Base-by-base conservation (phyloP, 2,329 filamentous ascomycete genomes). In the Madurella mycetomatis region DNA sequence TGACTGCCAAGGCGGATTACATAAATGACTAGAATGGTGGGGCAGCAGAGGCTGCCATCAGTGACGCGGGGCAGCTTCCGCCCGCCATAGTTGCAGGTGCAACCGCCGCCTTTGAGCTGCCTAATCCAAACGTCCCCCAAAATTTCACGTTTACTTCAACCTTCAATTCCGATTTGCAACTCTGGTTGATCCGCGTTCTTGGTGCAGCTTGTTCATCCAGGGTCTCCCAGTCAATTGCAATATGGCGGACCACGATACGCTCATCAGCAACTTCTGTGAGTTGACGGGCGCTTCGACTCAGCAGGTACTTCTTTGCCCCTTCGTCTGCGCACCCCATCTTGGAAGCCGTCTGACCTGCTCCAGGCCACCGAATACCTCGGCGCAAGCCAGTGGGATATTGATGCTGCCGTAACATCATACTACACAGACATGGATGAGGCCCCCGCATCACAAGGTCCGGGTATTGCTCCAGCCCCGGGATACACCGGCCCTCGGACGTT, bases 321-420 rank as follows among this genome's bases (percentile, higher is more conserved):
- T 15, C 25, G 9, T 25, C 25, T 25, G 8, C 17, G 19, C 31
- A 37, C 25, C 34, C 39, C 15, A 17, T 42, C 12, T 12, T 12
- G 9, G 17, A 7, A 13, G 17, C 18, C 13, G 40, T 37, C 49
- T 57, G 32, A 59, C 55, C 30, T 52, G 34, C 18, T 25, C 34
- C 11, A 91, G 87, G 87, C 87, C 45, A 76, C 76, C 53, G 77
- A 85, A 57, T 87, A 87, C 61, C 82, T 92, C 8, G 74, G 76
- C 18, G 78, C 79, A 37, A 84, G 80, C 64, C 73, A 79, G 60
- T 90, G 87, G 85, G 80, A 90, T 64, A 72, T 89, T 42, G 76
- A 80, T 60, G 72, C 76, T 9, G 86, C 86, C 15, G 78, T 81
- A 51, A 77, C 81, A 31, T 78, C 82, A 48, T 88, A 79, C 72